These are phyloP conservation scores for Scheffersomyces lignosus DNA, from an alignment of 805 yeast genomes.

Conservation along the genomic window DNA sequence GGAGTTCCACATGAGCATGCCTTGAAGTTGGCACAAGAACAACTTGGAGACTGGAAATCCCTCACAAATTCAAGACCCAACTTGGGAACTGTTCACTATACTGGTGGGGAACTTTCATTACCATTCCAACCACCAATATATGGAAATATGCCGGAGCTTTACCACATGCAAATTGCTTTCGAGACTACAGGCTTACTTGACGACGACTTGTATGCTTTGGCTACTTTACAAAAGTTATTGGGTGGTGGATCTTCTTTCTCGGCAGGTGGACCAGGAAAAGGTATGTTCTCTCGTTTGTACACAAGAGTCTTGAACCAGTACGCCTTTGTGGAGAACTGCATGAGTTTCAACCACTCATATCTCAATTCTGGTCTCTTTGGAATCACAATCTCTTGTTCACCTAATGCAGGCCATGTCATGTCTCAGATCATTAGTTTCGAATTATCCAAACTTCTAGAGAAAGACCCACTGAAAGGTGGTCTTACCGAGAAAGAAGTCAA, in stretches of 20 bases:
- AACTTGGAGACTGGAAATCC: constrained; percentile 61
- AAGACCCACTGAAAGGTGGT: constrained; percentile 47
- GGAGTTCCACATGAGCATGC: constrained; percentile 79
- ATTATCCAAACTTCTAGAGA: constrained; percentile 34
- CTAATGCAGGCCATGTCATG: constrained; percentile 81
- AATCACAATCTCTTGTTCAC: constrained; percentile 78
- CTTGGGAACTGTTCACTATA: constrained; percentile 59
- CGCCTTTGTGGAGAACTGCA: constrained; percentile 87
- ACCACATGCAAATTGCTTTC: constrained; percentile 83
- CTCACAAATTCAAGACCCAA: constrained; percentile 13
- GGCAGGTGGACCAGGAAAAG: constrained; percentile 99
- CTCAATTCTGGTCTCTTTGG: constrained; percentile 92
- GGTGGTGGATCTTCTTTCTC: constrained; percentile 98
- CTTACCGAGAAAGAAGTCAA: constrained; percentile 70
- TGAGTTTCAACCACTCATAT: constrained; percentile 86
- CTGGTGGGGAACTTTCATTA: constrained; percentile 48
- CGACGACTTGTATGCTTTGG: constrained; percentile 87
- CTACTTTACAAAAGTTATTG: constrained; percentile 81
- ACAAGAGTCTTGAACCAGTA: constrained; percentile 88
- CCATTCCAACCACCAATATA: constrained; percentile 42
- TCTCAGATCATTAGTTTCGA: constrained; percentile 70
- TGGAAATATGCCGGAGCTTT: constrained; percentile 68
- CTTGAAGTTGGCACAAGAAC: constrained; percentile 55
- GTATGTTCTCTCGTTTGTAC: constrained; percentile 94
- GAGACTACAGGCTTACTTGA: constrained; percentile 83